phyloP scores from a whole-genome alignment of 2,329 filamentous ascomycete species.

The Cercospora zeina region DNA sequence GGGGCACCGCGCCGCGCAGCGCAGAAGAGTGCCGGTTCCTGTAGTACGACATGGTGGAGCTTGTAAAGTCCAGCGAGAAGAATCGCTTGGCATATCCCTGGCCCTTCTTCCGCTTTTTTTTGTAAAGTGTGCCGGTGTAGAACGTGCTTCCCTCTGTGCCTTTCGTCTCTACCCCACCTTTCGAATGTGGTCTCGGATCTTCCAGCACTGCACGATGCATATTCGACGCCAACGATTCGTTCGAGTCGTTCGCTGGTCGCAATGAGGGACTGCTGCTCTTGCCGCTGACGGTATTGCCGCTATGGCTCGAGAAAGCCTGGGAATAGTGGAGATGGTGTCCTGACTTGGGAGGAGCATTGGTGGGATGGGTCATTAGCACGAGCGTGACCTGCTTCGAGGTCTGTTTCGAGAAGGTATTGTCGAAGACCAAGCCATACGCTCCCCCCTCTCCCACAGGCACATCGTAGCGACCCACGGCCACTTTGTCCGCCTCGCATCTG shows the following conservation, averaged over 20 bases:
- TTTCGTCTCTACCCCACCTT: constrained; percentile 37
- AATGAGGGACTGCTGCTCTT: constrained; percentile 45
- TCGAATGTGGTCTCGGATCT: constrained; percentile 46
- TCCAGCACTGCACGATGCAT: constrained; percentile 38
- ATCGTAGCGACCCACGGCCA: constrained; percentile 85
- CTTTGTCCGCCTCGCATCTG: constrained; percentile 94
- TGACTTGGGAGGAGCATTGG: constrained; percentile 72
- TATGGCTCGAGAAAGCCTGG: constrained; percentile 55
- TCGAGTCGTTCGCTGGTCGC: constrained; percentile 50
- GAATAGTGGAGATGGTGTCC: constrained; percentile 66
- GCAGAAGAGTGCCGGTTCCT: constrained; percentile 91
- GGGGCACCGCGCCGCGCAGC: constrained; percentile 84
- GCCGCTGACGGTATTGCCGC: constrained; percentile 40
- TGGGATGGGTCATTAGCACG: constrained; percentile 90
- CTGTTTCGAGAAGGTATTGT: constrained; percentile 98
- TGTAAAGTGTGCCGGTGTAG: constrained; percentile 81
- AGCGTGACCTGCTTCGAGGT: constrained; percentile 93
- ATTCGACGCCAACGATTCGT: constrained; percentile 52
- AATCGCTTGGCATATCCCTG: constrained; percentile 91
- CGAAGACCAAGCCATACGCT: constrained; percentile 95
- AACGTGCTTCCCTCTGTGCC: constrained; percentile 54
- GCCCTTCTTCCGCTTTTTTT: constrained; percentile 87
- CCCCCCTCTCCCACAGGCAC: constrained; percentile 73
- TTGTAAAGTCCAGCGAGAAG: constrained; percentile 93
- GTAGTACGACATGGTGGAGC: constrained; percentile 94